Evolutionary conservation across 805 yeast genomes (phyloP).

Genomic region (Hermanozyma aechmeae): DNA sequence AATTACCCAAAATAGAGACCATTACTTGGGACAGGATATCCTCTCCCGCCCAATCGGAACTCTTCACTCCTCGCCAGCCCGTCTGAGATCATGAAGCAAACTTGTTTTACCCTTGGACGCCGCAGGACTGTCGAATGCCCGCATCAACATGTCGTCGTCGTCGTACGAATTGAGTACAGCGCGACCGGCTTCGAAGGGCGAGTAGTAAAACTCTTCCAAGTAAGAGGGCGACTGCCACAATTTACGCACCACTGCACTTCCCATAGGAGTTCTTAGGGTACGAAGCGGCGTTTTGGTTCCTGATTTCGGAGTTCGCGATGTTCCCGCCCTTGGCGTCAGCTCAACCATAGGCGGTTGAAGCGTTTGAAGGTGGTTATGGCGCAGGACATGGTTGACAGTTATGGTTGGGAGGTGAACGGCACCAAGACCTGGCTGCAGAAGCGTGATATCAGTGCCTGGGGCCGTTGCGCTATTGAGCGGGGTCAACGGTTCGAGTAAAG

Average conservation of each 20-base stretch:
- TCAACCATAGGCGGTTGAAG: slow-evolving; percentile 6
- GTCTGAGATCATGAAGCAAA: slow-evolving; percentile 4
- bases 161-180: slow-evolving; percentile 24
- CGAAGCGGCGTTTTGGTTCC: slow-evolving; percentile 26
- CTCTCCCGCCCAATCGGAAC: neutral
- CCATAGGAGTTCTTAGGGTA: slow-evolving; percentile 28
- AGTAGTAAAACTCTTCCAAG: slow-evolving; percentile 57
- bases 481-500: slow-evolving; percentile 55
- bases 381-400: slow-evolving; percentile 3
- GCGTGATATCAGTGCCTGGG: too few relatives aligned
- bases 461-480: too few relatives aligned
- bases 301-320: slow-evolving; percentile 28
- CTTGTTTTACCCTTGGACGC: neutral
- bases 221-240: slow-evolving; percentile 61
- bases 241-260: slow-evolving; percentile 38
- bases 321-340: too few relatives aligned
- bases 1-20: too few relatives aligned
- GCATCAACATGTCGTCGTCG: slow-evolving; percentile 36
- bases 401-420: slow-evolving; percentile 5
- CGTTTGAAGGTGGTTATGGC: slow-evolving; percentile 4
- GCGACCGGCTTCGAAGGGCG: slow-evolving; percentile 17
- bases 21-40: too few relatives aligned
- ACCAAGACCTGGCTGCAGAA: slow-evolving; percentile 7
- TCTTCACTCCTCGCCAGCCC: slow-evolving; percentile 1
- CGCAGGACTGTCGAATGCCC: slow-evolving; percentile 26